phyloP scores from a whole-genome alignment of 176 grass and related monocot genomes.

The Cenchrus purpureus region DNA sequence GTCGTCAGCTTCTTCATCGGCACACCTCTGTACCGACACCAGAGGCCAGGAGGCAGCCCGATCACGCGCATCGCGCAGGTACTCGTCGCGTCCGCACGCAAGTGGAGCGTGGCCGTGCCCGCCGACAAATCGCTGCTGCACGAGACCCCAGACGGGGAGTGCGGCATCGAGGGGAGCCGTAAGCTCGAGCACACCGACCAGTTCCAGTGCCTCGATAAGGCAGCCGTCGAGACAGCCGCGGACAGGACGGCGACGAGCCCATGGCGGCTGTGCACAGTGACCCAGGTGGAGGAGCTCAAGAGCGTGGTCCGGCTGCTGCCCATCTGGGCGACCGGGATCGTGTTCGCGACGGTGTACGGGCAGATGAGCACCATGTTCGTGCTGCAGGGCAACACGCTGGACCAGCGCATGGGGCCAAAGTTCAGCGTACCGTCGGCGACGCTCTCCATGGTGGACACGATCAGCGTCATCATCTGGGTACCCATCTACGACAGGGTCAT shows the following conservation, averaged over 20 bases:
- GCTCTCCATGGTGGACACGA: constrained; percentile 75
- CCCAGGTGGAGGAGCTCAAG: constrained; percentile 92
- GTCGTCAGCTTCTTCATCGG: constrained; percentile 79
- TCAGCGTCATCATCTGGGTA: constrained; percentile 86
- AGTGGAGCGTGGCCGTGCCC: constrained; percentile 52
- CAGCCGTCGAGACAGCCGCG: constrained; percentile 54
- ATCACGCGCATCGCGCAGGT: constrained; percentile 78
- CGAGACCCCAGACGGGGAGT: constrained; percentile 70
- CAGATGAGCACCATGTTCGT: constrained; percentile 94
- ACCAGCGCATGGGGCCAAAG: constrained; percentile 52
- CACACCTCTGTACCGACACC: constrained; percentile 76
- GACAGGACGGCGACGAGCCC: constrained; percentile 29
- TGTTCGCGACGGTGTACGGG: constrained; percentile 70
- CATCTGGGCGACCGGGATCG: constrained; percentile 80
- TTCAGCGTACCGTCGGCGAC: constrained; percentile 72
- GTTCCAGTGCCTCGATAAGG: constrained; percentile 75
- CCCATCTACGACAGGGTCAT: constrained; percentile 74
- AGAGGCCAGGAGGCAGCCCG: constrained; percentile 80
- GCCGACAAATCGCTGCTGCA: constrained; percentile 44
- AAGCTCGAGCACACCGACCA: constrained; percentile 77
- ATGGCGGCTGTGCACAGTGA: constrained; percentile 84
- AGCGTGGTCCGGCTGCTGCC: constrained; percentile 70
- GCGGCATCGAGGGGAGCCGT: constrained; percentile 72
- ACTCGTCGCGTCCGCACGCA: constrained; percentile 55
- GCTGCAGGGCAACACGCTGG: constrained; percentile 77